phyloP scores from a whole-genome alignment of 768 basidiomycete genomes.

The Myochromella boudieri region DNA sequence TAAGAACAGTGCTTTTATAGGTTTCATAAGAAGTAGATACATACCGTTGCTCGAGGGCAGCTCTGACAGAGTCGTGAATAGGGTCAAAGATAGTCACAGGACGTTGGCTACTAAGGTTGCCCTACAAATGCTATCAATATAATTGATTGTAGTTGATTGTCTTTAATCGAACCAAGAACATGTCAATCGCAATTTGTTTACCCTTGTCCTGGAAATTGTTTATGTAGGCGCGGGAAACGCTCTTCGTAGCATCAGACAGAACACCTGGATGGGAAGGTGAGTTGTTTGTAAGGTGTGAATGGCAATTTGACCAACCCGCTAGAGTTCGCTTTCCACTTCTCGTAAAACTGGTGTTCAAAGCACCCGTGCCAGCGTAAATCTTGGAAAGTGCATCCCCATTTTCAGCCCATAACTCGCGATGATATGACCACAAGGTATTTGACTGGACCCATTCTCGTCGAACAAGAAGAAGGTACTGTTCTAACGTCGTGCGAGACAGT shows the following conservation, averaged over 20 bases:
- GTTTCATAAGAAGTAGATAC: constrained; percentile 11
- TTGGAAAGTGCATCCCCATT: constrained; percentile 91
- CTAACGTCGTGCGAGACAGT: constrained; percentile 76
- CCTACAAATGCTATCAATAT: no score
- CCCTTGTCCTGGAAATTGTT: constrained; percentile 96
- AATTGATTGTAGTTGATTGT: constrained; percentile 2
- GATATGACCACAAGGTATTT: constrained; percentile 74
- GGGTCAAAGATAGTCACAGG: constrained; percentile 94
- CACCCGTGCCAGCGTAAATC: constrained; percentile 93
- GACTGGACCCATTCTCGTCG: constrained; percentile 75
- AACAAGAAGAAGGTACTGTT: constrained; percentile 79
- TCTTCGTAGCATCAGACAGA: constrained; percentile 95
- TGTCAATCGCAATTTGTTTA: constrained; percentile 93
- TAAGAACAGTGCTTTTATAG: not conserved
- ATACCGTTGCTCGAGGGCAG: constrained; percentile 68
- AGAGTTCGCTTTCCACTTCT: constrained; percentile 92
- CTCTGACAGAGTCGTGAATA: constrained; percentile 83
- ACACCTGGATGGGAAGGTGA: constrained; percentile 53
- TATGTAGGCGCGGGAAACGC: constrained; percentile 93
- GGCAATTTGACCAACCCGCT: constrained; percentile 51
- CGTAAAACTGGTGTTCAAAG: constrained; percentile 95
- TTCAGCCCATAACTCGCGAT: constrained; percentile 96
- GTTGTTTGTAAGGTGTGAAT: constrained; percentile 7
- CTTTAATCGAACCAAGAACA: constrained; percentile 74
- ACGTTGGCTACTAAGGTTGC: constrained; percentile 85